Conservation (phyloP, 139 green algal species). For the Desmodesmus armatus region DNA sequence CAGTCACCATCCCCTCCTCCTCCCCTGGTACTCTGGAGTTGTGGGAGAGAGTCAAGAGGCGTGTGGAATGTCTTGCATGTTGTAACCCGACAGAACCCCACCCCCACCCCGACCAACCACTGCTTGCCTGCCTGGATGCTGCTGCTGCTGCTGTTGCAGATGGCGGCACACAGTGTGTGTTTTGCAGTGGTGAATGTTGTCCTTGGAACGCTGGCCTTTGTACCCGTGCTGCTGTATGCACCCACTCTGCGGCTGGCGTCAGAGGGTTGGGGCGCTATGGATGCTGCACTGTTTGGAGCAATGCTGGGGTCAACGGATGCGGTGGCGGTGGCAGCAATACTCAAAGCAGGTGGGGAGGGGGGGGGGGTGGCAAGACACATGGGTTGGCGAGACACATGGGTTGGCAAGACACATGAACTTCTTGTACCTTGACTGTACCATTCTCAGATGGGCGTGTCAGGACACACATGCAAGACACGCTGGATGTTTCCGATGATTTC, state of each 20-base stretch:
- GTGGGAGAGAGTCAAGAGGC: background rate
- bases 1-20: too few relatives aligned
- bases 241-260: constrained; percentile 51
- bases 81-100: background rate
- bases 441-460: too few relatives aligned
- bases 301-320: constrained; percentile 76
- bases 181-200: constrained; percentile 70
- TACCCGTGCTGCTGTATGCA: constrained; percentile 67
- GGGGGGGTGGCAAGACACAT: too few relatives aligned
- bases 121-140: background rate
- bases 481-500: too few relatives aligned
- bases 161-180: constrained; percentile 55
- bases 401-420: too few relatives aligned
- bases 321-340: constrained; percentile 66
- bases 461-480: too few relatives aligned
- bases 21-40: too few relatives aligned
- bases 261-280: constrained; percentile 64
- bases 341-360: constrained; percentile 57
- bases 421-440: too few relatives aligned
- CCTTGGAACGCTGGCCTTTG: constrained; percentile 54
- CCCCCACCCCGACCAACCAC: background rate
- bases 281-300: constrained; percentile 68
- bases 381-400: too few relatives aligned
- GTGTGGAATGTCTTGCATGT: background rate
- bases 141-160: background rate